Evolutionary conservation across 2,329 filamentous ascomycete species (phyloP).

Genomic region (Fusarium nurragi): DNA sequence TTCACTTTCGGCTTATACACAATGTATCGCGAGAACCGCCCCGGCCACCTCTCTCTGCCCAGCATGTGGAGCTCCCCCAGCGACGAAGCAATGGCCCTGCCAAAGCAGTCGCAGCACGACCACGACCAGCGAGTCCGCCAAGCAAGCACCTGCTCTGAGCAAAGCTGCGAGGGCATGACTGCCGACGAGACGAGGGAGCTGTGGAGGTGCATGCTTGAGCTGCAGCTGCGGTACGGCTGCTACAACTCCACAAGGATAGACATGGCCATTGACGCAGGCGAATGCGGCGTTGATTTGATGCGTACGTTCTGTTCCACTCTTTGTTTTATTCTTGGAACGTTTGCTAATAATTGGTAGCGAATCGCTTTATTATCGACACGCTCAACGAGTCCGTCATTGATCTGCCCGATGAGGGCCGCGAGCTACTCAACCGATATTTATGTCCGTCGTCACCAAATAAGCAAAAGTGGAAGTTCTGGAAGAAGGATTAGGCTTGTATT

Average conservation of each 20-base stretch:
- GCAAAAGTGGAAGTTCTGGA: conserved; percentile 46
- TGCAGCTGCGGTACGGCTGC: conserved; percentile 59
- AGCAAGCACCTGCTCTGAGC: conserved; percentile 45
- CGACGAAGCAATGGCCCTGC: conserved; percentile 21
- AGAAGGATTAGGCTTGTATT: conserved; percentile 32
- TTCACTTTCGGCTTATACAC: conserved; percentile 1
- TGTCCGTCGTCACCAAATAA: conserved; percentile 29
- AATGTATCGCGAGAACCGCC: conserved; percentile 41
- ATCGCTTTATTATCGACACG: conserved; percentile 54
- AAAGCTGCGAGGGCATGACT: conserved; percentile 48
- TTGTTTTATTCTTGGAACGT: rapidly evolving
- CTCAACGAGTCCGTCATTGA: conserved; percentile 52
- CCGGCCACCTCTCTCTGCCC: conserved; percentile 34
- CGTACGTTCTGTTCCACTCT: conserved; percentile 50
- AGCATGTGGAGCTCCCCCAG: conserved; percentile 33
- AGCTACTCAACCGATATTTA: conserved; percentile 48
- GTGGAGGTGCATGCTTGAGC: conserved; percentile 60
- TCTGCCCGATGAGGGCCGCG: conserved; percentile 50
- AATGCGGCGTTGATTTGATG: conserved; percentile 53
- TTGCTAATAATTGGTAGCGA: conserved; percentile 42
- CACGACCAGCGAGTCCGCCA: conserved; percentile 32
- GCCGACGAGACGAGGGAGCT: conserved; percentile 54
- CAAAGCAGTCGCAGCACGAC: conserved; percentile 24
- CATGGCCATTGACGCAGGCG: conserved; percentile 55
- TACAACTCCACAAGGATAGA: conserved; percentile 61